Base-by-base conservation (phyloP, 306 rosid genomes). In the Cotoneaster glaucophyllus region DNA sequence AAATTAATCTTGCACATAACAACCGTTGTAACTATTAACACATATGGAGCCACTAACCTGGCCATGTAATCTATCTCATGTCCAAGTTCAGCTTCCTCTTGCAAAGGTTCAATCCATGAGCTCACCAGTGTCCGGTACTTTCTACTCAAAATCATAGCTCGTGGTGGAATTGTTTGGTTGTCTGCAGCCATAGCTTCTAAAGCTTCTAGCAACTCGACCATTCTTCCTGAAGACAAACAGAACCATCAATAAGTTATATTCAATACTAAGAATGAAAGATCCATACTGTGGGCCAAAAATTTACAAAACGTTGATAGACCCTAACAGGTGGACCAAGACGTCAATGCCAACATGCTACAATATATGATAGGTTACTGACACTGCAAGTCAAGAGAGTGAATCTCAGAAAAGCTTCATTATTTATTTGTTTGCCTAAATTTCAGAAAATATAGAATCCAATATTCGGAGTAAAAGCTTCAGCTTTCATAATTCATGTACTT, bases 31-130 rank as follows among this genome's bases (percentile, higher is more conserved):
- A 65, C 69, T 44, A 64, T 70, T 45, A 25, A 61, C 50, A 59
- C 77, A 57, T 32, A 72, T 31, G 57, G 29, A 71, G 79, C 52
- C 56, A 92, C 97, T 97, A 25, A 95, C 98, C 98, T 92, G 73
- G 98, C 93, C 81, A 92, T 79, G 83, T 87, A 92, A 90, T 95
- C 98, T 79, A 95, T 87, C 88, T 95, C 98, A 39, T 89, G 87
- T 82, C 98, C 98, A 83, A 90, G 96, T 79, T 92, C 98, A 67
- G 97, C 97, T 89, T 94, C 98, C 67, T 92, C 96, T 79, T 92
- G 97, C 79, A 94, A 85, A 77, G 98, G 98, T 85, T 94, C 98
- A 88, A 94, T 88, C 98, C 98, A 94, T 66, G 97, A 94, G 86
- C 98, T 94, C 78, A 92, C 97, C 53, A 94, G 81, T 68, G 97